Evolutionary conservation across 768 basidiomycete species (phyloP).

Genomic region (Chalciporus piperatus): DNA sequence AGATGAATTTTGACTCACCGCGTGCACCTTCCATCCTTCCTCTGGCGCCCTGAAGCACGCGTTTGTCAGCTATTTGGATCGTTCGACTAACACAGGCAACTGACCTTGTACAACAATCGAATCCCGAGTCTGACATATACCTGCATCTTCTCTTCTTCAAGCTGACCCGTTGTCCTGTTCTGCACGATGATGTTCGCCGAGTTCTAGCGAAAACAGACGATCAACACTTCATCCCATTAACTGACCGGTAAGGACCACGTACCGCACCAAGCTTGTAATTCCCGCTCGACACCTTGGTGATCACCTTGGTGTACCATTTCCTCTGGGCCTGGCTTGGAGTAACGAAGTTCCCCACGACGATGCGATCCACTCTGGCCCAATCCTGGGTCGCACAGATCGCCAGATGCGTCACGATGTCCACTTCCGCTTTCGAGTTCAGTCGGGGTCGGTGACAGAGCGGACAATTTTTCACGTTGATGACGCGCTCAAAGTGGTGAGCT

Average conservation of each 20-base stretch:
- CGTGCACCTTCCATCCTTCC: constrained; percentile 85
- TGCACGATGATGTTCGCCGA: constrained; percentile 98
- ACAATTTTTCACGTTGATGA: constrained; percentile 94
- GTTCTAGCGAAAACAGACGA: constrained; percentile 50
- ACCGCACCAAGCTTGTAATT: constrained; percentile 90
- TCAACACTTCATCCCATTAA: not conserved
- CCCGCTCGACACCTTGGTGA: constrained; percentile 82
- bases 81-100: constrained; percentile 2
- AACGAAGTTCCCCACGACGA: constrained; percentile 92
- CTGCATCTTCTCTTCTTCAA: constrained; percentile 99
- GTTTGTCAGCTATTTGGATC: not conserved
- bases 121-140: constrained; percentile 92
- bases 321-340: constrained; percentile 93
- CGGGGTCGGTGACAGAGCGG: constrained; percentile 90
- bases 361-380: constrained; percentile 84
- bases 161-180: constrained; percentile 84
- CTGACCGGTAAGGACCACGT: constrained; percentile 19
- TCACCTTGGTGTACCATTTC: constrained; percentile 93
- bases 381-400: constrained; percentile 94
- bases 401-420: constrained; percentile 96
- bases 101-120: constrained; percentile 80
- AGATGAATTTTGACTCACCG: constrained; percentile 45
- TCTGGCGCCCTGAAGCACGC: constrained; percentile 60
- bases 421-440: constrained; percentile 80
- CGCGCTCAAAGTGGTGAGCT: constrained; percentile 61